Evolutionary conservation across 257 asterid species (phyloP).

Genomic region (Ehretia macrophylla): DNA sequence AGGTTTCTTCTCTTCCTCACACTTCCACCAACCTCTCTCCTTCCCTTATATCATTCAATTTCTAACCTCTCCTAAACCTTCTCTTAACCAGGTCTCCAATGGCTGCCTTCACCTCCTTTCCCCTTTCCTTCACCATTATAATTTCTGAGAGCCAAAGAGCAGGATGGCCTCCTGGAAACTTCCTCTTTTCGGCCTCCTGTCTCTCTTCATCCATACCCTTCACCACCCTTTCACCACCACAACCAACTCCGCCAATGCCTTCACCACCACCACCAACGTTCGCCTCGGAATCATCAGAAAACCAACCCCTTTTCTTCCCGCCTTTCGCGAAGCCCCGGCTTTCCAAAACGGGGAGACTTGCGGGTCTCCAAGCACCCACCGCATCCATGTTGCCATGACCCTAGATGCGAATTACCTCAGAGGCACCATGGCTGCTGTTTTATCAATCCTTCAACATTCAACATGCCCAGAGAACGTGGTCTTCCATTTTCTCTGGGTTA

Average conservation of each 20-base stretch:
- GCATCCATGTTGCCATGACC: slow-evolving; percentile 68
- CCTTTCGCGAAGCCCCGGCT: slow-evolving; percentile 68
- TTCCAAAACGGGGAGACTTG: slow-evolving; percentile 53
- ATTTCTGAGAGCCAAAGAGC: slow-evolving; percentile 35
- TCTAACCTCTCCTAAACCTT: slow-evolving; percentile 39
- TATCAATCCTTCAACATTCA: slow-evolving; percentile 63
- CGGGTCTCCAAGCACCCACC: slow-evolving; percentile 6
- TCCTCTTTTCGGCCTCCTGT: slow-evolving; percentile 53
- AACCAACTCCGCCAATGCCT: slow-evolving; percentile 6
- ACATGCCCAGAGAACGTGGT: slow-evolving; percentile 54
- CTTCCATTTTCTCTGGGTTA: slow-evolving; percentile 48
- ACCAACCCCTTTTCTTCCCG: slow-evolving; percentile 14
- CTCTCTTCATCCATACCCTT: slow-evolving; percentile 35
- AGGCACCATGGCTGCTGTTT: slow-evolving; percentile 72
- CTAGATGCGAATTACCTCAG: slow-evolving; percentile 61
- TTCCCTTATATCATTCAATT: slow-evolving; percentile 28
- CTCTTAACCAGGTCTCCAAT: slow-evolving; percentile 50
- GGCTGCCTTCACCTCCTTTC: slow-evolving; percentile 39
- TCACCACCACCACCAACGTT: slow-evolving; percentile 9
- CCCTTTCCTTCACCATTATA: slow-evolving; percentile 17
- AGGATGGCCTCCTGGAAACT: slow-evolving; percentile 66
- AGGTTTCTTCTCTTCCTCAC: slow-evolving; percentile 36
- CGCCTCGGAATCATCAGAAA: slow-evolving; percentile 13
- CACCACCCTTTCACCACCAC: slow-evolving; percentile 12
- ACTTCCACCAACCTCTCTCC: slow-evolving; percentile 31